phyloP scores from a whole-genome alignment of 345 rosid genomes.

The Aquilaria yunnanensis region DNA sequence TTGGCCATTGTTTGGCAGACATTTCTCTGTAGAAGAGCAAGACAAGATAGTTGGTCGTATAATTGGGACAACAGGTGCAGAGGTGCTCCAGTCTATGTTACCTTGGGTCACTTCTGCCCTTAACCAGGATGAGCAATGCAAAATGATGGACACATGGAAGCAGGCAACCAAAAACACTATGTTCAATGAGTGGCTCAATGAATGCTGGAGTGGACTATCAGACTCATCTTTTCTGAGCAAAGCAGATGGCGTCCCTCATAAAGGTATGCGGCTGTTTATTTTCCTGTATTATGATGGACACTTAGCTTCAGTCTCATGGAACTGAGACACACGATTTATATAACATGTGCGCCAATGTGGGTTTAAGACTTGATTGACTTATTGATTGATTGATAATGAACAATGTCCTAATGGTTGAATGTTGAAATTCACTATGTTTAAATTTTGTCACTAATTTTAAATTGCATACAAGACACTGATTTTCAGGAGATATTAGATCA shows the following conservation, averaged over 20 bases:
- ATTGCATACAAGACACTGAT: conserved; percentile 30
- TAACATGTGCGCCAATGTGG: too few relatives aligned
- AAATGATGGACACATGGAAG: conserved; percentile 96
- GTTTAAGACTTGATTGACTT: too few relatives aligned
- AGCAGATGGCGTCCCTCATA: conserved; percentile 31
- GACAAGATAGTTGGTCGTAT: conserved; percentile 86
- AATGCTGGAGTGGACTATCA: conserved; percentile 58
- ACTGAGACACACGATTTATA: too few relatives aligned
- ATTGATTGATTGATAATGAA: too few relatives aligned
- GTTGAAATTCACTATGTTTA: too few relatives aligned
- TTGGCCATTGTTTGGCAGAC: conserved; percentile 79
- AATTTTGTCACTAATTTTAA: too few relatives aligned
- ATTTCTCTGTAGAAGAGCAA: conserved; percentile 80
- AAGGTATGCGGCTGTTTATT: conserved; percentile 28
- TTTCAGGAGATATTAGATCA: conserved; percentile 60
- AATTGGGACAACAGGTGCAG: conserved; percentile 91
- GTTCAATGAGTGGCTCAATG: conserved; percentile 92
- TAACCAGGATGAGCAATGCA: conserved; percentile 78
- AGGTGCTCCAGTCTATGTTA: conserved; percentile 86
- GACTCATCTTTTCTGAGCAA: conserved; percentile 40
- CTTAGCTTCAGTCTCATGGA: too few relatives aligned
- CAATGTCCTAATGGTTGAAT: too few relatives aligned
- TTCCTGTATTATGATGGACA: too few relatives aligned
- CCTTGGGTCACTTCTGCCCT: conserved; percentile 96
- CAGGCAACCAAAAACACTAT: conserved; percentile 92